phyloP scores from a whole-genome alignment of 805 yeast genomes.

The Candida incommunis region DNA sequence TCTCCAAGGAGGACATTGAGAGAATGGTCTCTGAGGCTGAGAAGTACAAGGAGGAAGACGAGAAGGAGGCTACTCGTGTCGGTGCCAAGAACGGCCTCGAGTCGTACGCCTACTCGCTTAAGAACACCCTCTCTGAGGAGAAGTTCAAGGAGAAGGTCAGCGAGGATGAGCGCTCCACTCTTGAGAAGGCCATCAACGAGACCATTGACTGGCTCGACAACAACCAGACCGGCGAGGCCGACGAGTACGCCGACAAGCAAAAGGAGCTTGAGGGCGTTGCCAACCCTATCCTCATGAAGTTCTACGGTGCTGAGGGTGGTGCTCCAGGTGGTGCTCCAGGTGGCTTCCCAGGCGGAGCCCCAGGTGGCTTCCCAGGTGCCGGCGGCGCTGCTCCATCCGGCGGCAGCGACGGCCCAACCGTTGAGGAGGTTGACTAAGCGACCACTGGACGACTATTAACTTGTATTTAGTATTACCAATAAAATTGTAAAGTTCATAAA shows the following conservation, averaged over 20 bases:
- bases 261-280: constrained; percentile 92
- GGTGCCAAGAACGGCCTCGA: constrained; percentile 91
- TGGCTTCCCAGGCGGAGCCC: constrained; percentile 48
- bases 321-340: constrained; percentile 64
- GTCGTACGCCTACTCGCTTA: constrained; percentile 87
- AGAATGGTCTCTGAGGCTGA: constrained; percentile 97
- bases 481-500: too few relatives aligned
- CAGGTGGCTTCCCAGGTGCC: constrained; percentile 48
- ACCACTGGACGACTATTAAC: neutral
- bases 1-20: constrained; percentile 94
- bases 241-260: constrained; percentile 84
- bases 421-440: constrained; percentile 61
- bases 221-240: constrained; percentile 83
- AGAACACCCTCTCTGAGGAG: constrained; percentile 66
- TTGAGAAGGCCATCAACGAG: constrained; percentile 17
- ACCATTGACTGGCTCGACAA: constrained; percentile 65
- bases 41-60: constrained; percentile 94
- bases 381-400: constrained; percentile 29
- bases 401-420: constrained; percentile 49
- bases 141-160: constrained; percentile 54
- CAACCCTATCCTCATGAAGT: constrained; percentile 93
- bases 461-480: constrained; percentile 1
- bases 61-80: constrained; percentile 83
- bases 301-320: constrained; percentile 77
- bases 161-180: constrained; percentile 16